Evolutionary conservation across 176 grass and related monocot species (phyloP).

Genomic region (Miscanthus lutarioriparius): DNA sequence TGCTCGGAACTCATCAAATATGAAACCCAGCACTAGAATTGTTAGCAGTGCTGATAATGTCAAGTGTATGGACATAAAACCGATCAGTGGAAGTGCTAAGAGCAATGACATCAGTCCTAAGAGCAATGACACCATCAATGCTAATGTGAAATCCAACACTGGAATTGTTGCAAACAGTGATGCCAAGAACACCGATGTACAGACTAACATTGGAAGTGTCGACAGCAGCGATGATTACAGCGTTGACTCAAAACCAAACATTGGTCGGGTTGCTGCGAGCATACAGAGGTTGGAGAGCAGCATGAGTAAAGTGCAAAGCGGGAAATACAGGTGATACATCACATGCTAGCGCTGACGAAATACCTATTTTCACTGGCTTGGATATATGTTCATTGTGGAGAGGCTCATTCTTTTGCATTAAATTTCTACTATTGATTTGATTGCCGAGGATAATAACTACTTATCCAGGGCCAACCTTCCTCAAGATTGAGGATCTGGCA

Average conservation of each 20-base stretch:
- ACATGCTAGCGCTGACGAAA: conserved; percentile 21
- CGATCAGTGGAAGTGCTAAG: conserved; percentile 8
- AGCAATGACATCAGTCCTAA: conserved; percentile 22
- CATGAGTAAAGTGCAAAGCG: conserved; percentile 48
- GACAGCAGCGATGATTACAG: not conserved
- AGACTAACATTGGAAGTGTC: conserved; percentile 37
- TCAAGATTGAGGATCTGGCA: conserved; percentile 35
- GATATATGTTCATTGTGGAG: conserved; percentile 41
- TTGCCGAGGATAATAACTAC: conserved; percentile 49
- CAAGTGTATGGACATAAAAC: conserved; percentile 20
- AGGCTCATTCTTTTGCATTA: conserved; percentile 44
- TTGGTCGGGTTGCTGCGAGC: conserved; percentile 55
- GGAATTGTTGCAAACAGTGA: conserved; percentile 31
- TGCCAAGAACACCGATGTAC: conserved; percentile 19
- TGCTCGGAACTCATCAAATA: conserved; percentile 34
- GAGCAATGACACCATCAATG: conserved; percentile 16
- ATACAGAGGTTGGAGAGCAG: conserved; percentile 61
- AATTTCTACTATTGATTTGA: conserved; percentile 50
- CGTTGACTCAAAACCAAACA: conserved; percentile 40
- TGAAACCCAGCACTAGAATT: conserved; percentile 36
- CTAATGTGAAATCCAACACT: conserved; percentile 9
- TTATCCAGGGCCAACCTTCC: conserved; percentile 34
- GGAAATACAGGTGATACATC: conserved; percentile 45
- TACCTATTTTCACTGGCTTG: conserved; percentile 34
- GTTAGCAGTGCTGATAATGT: conserved; percentile 24